Evolutionary conservation across 2,329 filamentous ascomycete species (phyloP).

Genomic region (Sporothrix euskadiensis): DNA sequence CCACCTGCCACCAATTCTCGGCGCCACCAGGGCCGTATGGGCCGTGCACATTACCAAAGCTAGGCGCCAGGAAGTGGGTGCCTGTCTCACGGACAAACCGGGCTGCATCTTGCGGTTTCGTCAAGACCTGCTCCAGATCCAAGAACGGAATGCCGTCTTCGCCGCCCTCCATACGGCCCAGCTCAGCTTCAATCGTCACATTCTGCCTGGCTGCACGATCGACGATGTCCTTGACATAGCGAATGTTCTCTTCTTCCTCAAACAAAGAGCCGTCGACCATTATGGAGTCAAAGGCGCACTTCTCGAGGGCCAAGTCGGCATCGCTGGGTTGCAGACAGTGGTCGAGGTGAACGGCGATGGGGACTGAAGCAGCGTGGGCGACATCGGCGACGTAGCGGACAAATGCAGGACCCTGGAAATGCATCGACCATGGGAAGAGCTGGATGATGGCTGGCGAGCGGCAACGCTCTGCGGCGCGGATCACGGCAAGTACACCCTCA

Average conservation of each 20-base stretch:
- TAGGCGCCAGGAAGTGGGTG: constrained; percentile 64
- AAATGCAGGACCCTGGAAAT: constrained; percentile 34
- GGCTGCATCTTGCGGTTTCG: constrained; percentile 60
- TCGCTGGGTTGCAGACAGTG: constrained; percentile 63
- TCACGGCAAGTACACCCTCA: constrained; percentile 67
- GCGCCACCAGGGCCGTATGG: constrained; percentile 60
- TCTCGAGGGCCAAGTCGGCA: constrained; percentile 57
- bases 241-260: constrained; percentile 68
- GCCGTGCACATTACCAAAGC: constrained; percentile 67
- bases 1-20: constrained; percentile 26
- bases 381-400: constrained; percentile 57
- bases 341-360: constrained; percentile 65
- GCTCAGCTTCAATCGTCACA: constrained; percentile 68
- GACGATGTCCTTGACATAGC: constrained; percentile 61
- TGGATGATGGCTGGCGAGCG: constrained; percentile 65
- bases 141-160: constrained; percentile 64
- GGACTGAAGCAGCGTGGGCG: constrained; percentile 56
- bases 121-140: constrained; percentile 49
- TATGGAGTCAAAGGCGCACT: constrained; percentile 65
- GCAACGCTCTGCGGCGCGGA: constrained; percentile 67
- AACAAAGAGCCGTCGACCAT: constrained; percentile 79
- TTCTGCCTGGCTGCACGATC: constrained; percentile 62
- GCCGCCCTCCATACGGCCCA: constrained; percentile 61
- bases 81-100: constrained; percentile 60
- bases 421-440: constrained; percentile 70